Base-by-base conservation (phyloP, 2,329 filamentous ascomycete species). In the Nemania sp. region DNA sequence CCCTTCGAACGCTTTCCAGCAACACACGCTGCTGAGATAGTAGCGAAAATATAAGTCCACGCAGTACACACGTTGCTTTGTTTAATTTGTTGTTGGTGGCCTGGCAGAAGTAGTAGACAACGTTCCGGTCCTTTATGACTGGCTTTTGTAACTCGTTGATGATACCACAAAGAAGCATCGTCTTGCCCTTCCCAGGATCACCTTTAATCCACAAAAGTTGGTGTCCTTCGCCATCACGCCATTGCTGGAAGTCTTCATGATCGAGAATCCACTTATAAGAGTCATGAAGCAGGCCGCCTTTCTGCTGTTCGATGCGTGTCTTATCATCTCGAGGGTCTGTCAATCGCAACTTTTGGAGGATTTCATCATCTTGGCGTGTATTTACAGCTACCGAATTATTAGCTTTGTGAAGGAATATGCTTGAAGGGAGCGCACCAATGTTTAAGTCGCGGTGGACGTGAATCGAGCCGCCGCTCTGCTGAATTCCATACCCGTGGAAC, bases 201-300 rank as follows among this genome's bases (percentile, higher is more conserved):
- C 35, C 35, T 11, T 39, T 39, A 11, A 39, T n/a, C 35, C 35
- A 39, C 5, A 39, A 11, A 3, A 39, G 35, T 39, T n/a, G 35
- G 5, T 39, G 35, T 4, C 12, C 35, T 11, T 11, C 5, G 35
- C 12, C 12, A 11, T 67, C 40, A 2, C 35, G 63, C 73, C 72
- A 77, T 59, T 47, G 35, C 3, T 25, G 21, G 46, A 74, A 77
- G 0, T 68, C 46, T 0, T 48, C 15, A 21, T 72, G 56, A 0
- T 70, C 58, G 1, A 79, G 66, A 12, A 79, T 68, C 77, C 76
- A 79, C 13, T 29, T n/a, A 54, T 75, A 78, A 0, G 68, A 73
- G 20, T 74, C 74, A 6, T 32, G 1, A 0, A 77, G 59, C 0
- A 78, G 65, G 3, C 68, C 72, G 1, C 75, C 77, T 42, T 77